Conservation (phyloP, 495 filamentous ascomycete species). For the Terfezia claveryi region DNA sequence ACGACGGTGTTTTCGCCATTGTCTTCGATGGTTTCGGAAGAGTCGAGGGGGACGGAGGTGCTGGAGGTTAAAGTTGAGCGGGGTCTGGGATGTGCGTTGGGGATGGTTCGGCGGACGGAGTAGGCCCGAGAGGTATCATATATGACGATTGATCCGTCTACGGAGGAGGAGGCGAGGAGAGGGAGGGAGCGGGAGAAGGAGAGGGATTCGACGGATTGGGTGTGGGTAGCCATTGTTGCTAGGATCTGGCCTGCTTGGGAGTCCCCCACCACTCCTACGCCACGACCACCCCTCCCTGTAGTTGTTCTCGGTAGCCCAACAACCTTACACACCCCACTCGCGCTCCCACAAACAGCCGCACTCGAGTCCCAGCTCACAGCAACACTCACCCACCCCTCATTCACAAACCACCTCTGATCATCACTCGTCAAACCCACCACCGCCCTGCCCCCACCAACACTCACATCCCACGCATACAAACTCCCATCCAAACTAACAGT, state of each 20-base stretch:
- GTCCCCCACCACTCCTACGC: slow-evolving; percentile 22
- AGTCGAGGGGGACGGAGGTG: slow-evolving; percentile 22
- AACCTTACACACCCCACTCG: slow-evolving; percentile 59
- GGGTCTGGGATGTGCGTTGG: slow-evolving; percentile 44
- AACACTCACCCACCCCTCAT: slow-evolving; percentile 74
- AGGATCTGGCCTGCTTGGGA: slow-evolving; percentile 63
- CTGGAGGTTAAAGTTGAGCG: neutral
- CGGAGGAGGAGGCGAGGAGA: slow-evolving; percentile 67
- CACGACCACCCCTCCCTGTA: slow-evolving; percentile 16
- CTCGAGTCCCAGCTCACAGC: slow-evolving; percentile 55
- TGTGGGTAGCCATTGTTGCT: slow-evolving; percentile 36
- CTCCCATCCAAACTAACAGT: slow-evolving; percentile 77
- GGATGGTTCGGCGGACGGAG: slow-evolving; percentile 55
- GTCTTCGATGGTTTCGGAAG: slow-evolving; percentile 9
- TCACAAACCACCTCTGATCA: slow-evolving; percentile 78
- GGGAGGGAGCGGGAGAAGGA: slow-evolving; percentile 53
- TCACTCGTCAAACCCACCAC: slow-evolving; percentile 58
- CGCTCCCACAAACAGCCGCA: slow-evolving; percentile 70
- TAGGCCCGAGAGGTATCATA: slow-evolving; percentile 71
- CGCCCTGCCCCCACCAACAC: slow-evolving; percentile 44
- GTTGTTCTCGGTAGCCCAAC: slow-evolving; percentile 52
- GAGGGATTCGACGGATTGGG: slow-evolving; percentile 65
- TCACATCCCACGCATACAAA: slow-evolving; percentile 65
- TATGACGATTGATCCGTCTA: slow-evolving; percentile 74
- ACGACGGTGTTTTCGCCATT: slow-evolving; percentile 32